phyloP scores from a whole-genome alignment of 306 rosid species.

The Prunus campanulata region DNA sequence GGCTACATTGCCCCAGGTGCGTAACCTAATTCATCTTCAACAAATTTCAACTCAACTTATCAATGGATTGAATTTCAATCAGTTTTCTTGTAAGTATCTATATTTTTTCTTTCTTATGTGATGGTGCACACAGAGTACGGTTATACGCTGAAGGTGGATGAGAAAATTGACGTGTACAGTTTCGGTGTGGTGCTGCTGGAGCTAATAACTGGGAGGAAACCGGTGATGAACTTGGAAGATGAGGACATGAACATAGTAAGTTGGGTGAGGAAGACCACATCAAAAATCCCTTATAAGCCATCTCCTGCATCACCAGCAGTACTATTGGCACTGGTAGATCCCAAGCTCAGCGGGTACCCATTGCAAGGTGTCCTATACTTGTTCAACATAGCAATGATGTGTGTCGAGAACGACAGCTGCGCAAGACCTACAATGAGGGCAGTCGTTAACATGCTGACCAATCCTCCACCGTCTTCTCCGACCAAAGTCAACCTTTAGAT shows the following conservation, averaged over 20 bases:
- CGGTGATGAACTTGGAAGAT: slow-evolving; percentile 72
- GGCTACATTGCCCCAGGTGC: slow-evolving; percentile 98
- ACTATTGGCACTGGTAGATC: slow-evolving; percentile 44
- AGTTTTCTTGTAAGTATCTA: background rate
- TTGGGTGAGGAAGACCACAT: slow-evolving; percentile 60
- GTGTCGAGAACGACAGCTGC: slow-evolving; percentile 66
- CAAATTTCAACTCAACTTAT: no score
- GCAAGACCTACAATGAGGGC: slow-evolving; percentile 89
- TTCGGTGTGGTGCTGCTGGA: slow-evolving; percentile 89
- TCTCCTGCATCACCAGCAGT: slow-evolving; percentile 41
- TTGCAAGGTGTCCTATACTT: slow-evolving; percentile 42
- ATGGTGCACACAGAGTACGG: slow-evolving; percentile 66
- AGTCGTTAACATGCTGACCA: slow-evolving; percentile 82
- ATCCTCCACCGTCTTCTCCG: slow-evolving; percentile 54
- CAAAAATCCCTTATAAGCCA: slow-evolving; percentile 38
- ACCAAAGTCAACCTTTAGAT: slow-evolving; percentile 43
- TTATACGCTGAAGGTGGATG: slow-evolving; percentile 83
- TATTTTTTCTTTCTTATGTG: background rate
- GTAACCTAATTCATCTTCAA: background rate
- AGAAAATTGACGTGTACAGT: slow-evolving; percentile 92
- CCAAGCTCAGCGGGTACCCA: slow-evolving; percentile 39
- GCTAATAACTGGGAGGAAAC: slow-evolving; percentile 73
- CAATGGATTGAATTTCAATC: no score
- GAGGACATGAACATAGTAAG: slow-evolving; percentile 93
- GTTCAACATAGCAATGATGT: slow-evolving; percentile 89